Conservation (phyloP, 2,329 filamentous ascomycete species). For the Penicillium sp. region DNA sequence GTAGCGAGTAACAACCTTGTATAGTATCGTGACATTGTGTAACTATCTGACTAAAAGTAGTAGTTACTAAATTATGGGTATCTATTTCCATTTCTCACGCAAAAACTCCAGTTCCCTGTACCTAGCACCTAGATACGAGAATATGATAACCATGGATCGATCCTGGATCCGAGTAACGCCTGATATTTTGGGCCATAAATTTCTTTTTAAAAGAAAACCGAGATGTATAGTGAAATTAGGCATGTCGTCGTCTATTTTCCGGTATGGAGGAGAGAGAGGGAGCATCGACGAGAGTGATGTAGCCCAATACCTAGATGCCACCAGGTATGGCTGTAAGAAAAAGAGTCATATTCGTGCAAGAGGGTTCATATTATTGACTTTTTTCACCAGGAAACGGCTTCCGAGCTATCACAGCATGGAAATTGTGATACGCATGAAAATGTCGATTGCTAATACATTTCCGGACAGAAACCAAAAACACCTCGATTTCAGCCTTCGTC, state of each 20-base stretch:
- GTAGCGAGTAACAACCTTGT: too few relatives aligned
- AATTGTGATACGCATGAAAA: slow-evolving; percentile 41
- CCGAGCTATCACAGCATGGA: slow-evolving; percentile 22
- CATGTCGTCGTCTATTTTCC: not conserved
- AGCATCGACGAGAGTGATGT: not conserved
- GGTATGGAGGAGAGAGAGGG: not conserved
- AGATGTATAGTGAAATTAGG: not conserved
- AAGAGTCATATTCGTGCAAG: not conserved
- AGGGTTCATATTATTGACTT: not conserved
- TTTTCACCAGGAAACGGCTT: slow-evolving; percentile 27
- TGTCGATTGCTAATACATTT: slow-evolving; percentile 37
- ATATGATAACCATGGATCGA: not conserved
- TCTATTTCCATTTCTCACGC: not conserved
- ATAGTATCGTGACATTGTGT: not conserved
- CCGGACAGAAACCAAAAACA: slow-evolving; percentile 43
- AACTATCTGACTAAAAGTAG: not conserved
- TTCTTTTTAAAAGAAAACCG: too few relatives aligned
- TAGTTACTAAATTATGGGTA: not conserved
- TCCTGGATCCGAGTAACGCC: too few relatives aligned
- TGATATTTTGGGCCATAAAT: too few relatives aligned
- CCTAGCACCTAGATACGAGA: too few relatives aligned
- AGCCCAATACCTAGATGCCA: not conserved
- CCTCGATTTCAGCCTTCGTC: slow-evolving; percentile 45
- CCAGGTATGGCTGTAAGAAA: not conserved
- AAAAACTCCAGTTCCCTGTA: too few relatives aligned